A percentile compares a stretch with the other conserved stretches of the same genome.
Conservation (phyloP, 2,329 filamentous ascomycete genomes). For the Mollisia scopiformis region DNA sequence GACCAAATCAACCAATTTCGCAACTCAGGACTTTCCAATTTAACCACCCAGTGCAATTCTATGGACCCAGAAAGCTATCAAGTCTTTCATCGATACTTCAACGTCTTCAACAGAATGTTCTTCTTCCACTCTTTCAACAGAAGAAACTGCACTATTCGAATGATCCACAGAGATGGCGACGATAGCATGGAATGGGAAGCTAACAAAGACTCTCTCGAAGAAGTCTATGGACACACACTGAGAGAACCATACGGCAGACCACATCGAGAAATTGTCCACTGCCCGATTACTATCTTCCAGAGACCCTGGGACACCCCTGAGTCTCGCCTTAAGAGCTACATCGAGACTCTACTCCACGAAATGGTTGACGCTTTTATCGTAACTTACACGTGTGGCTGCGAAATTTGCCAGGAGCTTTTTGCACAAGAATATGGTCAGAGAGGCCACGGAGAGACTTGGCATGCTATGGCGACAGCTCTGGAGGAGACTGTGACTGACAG, state of each 20-base stretch:
- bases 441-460: neutral
- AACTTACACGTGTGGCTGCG: neutral
- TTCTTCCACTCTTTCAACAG: neutral
- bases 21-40: neutral
- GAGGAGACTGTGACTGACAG: neutral
- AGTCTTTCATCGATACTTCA: neutral
- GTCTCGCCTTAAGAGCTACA: neutral
- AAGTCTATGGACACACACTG: neutral
- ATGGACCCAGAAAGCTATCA: neutral
- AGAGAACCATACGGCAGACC: neutral
- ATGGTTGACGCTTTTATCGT: slow-evolving; percentile 10
- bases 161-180: neutral
- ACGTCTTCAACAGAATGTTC: slow-evolving; percentile 3
- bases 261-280: neutral
- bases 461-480: neutral
- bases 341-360: neutral
- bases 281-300: neutral
- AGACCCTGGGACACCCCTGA: neutral
- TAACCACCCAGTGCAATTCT: neutral
- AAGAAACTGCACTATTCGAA: neutral
- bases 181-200: neutral
- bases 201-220: neutral
- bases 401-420: neutral
- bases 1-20: neutral
- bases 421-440: neutral